phyloP scores from a whole-genome alignment of 2,329 filamentous ascomycete species.

The Exophiala xenobiotica region DNA sequence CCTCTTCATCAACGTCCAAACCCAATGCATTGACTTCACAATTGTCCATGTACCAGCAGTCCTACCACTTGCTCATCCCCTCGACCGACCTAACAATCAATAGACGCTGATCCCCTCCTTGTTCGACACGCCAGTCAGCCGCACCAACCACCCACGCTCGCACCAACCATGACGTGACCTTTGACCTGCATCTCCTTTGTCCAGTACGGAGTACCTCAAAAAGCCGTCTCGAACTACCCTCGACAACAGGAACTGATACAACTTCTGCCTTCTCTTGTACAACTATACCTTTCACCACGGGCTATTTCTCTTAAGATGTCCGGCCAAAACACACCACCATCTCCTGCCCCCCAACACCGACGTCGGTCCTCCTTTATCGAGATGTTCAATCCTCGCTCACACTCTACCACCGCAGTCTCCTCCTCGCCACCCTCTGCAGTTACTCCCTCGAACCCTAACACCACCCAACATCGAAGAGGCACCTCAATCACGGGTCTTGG shows the following conservation, averaged over 20 bases:
- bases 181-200: conserved; percentile 5
- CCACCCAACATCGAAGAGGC: conserved; percentile 61
- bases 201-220: no score
- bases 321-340: conserved; percentile 41
- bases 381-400: conserved; percentile 48
- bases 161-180: conserved; percentile 23
- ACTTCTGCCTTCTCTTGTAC: no score
- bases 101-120: neutral
- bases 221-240: neutral
- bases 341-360: conserved; percentile 38
- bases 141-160: conserved; percentile 6
- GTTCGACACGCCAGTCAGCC: conserved; percentile 2
- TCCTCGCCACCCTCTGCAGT: conserved; percentile 47
- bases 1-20: neutral
- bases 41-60: no score
- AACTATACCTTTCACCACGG: neutral
- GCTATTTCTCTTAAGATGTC: conserved; percentile 44
- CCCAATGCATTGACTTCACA: no score
- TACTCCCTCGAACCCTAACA: conserved; percentile 44
- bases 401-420: conserved; percentile 36
- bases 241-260: no score
- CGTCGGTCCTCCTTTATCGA: conserved; percentile 50
- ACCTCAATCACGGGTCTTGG: conserved; percentile 70
- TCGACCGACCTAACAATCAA: neutral
- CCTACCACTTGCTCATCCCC: no score